Conservation (phyloP, 352 stramenopile species). For the Pythium rishiriense region DNA sequence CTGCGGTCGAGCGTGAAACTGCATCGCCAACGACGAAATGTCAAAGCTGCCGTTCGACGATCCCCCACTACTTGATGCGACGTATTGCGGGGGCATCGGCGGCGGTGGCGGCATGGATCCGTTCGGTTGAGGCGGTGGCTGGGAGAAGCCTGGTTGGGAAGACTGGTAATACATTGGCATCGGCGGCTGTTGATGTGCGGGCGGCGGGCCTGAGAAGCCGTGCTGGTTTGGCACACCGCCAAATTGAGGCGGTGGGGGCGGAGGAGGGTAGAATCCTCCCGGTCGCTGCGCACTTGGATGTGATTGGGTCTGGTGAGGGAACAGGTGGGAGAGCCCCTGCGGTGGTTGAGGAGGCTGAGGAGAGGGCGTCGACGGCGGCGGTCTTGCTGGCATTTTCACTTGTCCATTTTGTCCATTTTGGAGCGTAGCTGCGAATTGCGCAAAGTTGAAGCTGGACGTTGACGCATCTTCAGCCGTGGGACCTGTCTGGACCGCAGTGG, state of each 20-base stretch:
- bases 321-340: conserved; percentile 21
- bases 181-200: conserved; percentile 12
- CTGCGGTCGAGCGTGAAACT: conserved; percentile 53
- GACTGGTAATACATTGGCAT: conserved; percentile 18
- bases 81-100: conserved; percentile 27
- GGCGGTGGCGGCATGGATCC: conserved; percentile 13
- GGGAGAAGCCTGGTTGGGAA: conserved; percentile 13
- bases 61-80: conserved; percentile 11
- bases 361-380: not conserved
- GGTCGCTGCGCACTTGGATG: not conserved
- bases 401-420: conserved; percentile 9
- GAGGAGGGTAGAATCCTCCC: conserved; percentile 16
- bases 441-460: conserved; percentile 29
- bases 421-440: conserved; percentile 25
- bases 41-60: conserved; percentile 37
- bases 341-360: conserved; percentile 10
- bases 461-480: not conserved
- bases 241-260: conserved; percentile 16
- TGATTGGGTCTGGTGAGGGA: conserved; percentile 13
- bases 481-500: not conserved
- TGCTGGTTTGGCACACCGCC: conserved; percentile 15
- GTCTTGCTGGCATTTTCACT: not conserved
- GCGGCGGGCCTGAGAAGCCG: conserved; percentile 16
- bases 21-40: conserved; percentile 74
- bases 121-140: conserved; percentile 1